Evolutionary conservation across 768 basidiomycete species (phyloP).

Genomic region (Tylopilus subfusipes): DNA sequence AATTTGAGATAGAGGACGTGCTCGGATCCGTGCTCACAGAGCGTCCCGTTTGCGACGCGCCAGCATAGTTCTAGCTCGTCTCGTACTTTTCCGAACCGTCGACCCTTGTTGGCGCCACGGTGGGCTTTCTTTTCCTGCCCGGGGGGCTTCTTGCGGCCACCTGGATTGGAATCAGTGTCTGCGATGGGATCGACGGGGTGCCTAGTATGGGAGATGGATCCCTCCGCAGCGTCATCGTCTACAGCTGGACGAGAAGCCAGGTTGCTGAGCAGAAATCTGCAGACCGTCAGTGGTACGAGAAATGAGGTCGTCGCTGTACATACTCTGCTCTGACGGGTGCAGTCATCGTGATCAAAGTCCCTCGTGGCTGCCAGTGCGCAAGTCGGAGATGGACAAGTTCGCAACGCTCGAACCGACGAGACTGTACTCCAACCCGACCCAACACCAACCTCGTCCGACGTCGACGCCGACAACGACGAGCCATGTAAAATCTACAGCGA

Average conservation of each 20-base stretch:
- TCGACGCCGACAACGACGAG: not conserved
- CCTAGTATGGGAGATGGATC: slow-evolving; percentile 38
- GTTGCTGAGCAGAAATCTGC: slow-evolving; percentile 40
- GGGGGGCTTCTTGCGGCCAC: slow-evolving; percentile 40
- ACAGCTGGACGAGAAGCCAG: slow-evolving; percentile 25
- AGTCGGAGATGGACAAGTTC: slow-evolving; percentile 72
- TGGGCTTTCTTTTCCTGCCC: slow-evolving; percentile 72
- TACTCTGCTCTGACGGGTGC: slow-evolving; percentile 56
- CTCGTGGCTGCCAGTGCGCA: slow-evolving; percentile 17
- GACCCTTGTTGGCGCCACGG: slow-evolving; percentile 78
- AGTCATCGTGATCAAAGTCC: slow-evolving; percentile 21
- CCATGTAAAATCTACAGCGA: slow-evolving; percentile 17
- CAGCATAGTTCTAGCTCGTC: slow-evolving; percentile 85
- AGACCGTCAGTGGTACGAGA: not conserved
- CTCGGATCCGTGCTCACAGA: slow-evolving; percentile 71
- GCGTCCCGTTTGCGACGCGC: slow-evolving; percentile 63
- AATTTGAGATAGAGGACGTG: slow-evolving; percentile 28
- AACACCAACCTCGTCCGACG: slow-evolving; percentile 23
- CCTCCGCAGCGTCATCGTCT: slow-evolving; percentile 67
- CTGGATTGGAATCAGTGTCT: slow-evolving; percentile 27
- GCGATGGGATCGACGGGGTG: slow-evolving; percentile 29
- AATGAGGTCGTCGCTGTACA: too few relatives aligned
- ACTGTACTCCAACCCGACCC: slow-evolving; percentile 40
- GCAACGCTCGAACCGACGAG: slow-evolving; percentile 76
- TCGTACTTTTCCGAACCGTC: slow-evolving; percentile 71